Evolutionary conservation across 192 early-diverging fungal genomes (phyloP), one percentile per base, ranked within the genome.

Genomic region (Podila clonocystis): DNA sequence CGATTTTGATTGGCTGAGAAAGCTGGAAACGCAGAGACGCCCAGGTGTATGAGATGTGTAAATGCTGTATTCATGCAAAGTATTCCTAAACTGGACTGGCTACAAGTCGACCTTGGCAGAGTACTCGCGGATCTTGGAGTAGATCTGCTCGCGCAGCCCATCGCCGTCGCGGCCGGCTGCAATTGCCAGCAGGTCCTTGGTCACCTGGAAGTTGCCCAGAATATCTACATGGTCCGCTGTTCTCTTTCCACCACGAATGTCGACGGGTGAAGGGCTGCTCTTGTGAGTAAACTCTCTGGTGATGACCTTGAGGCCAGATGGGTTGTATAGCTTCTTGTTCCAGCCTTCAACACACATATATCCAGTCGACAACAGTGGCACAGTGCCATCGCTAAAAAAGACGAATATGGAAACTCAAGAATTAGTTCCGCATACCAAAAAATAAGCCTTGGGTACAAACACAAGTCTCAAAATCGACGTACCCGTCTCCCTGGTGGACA

Each of bases 271-370:
- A 8, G 86, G 85, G 62, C 85, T 71, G 45, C 83, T 82, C 57
- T 84, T 85, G 52, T 95, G 87, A 57, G 71, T 62, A 80, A 89
- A 94, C 83, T 97, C 96, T 29, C 91, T 85, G 1, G 92, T 89
- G 19, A 94, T 89, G 4, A 96, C 76, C 5, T 89, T 82, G 60
- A 92, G 85, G n/a, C 84, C 85, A 50, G 88, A 83, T 31, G 96
- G 96, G 75, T 97, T 97, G 73, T 93, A 97, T 65, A 94, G 84
- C 34, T 86, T 75, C 73, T 93, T 89, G 48, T 86, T 89, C 96
- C 96, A 97, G 19, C 93, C 96, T 12, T 88, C 83, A 15, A 87
- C 86, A 65, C 95, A 95, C 96, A 97, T 97, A 79, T 94, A 96
- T 5, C 95, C 95, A 4, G 93, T 83, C 9, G 94, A 95, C 33